Evolutionary conservation across 2,329 filamentous ascomycete genomes (phyloP), one percentile per base, ranked within the genome.

Genomic region (Beauveria bassiana): DNA sequence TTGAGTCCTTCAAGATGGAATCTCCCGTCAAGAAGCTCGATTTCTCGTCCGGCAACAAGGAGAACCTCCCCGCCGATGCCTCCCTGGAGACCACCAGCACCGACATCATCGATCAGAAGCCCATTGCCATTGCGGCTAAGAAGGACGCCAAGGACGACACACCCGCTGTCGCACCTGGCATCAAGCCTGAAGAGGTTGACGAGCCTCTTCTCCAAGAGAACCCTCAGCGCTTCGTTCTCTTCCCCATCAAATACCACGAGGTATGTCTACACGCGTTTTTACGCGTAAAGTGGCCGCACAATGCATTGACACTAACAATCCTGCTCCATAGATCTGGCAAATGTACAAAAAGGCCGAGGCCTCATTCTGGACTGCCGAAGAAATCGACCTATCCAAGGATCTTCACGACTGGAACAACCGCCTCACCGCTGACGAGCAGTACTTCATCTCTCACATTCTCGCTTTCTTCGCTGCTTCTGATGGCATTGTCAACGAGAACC

Each of bases 321-420:
- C 64, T 61, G 64, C 65, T 57, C 64, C 59, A 64, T 66, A 97
- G 93, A 96, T 97, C 77, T 99, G 95, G 95, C 93, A 98, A 78
- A 98, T 98, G 93, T 99, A 99, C 86, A 99, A 99, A 87, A 98
- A 98, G 82, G 93, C 93, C 68, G 93, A 99, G 78, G 95, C 95
- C 59, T 98, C 95, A 49, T 99, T 99, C 88, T 99, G 95, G 95
- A 99, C 95, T 47, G 95, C 95, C 58, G 95, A 99, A 78, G 95
- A 99, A 82, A 98, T 99, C 70, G 95, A 99, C 78, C 86, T 99
- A 57, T 98, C 93, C 71, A 99, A 99, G 81, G 95, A 99, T 76
- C 84, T 98, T 63, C 91, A 97, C 81, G 95, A 99, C 81, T 99
- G 95, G 95, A 96, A 96, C 85, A 96, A 97, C 83, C 89, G 89